Conservation (phyloP, 371 early-diverging fungal species). For the Mortierella sp. region DNA sequence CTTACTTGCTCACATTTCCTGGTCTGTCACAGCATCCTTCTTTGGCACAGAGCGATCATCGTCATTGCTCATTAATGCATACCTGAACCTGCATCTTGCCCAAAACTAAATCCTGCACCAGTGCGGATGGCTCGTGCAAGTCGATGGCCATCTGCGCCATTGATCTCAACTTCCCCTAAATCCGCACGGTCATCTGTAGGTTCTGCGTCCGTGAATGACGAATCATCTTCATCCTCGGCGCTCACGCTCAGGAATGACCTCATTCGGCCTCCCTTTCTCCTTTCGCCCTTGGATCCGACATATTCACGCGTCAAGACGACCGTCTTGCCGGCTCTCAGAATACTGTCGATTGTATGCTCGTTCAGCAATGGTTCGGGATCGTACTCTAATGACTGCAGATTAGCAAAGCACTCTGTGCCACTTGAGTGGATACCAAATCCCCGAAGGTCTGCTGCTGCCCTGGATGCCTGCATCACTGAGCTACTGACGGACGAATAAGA, state of each 20-base stretch:
- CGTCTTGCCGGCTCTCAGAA: slow-evolving; percentile 60
- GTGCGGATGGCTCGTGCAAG: slow-evolving; percentile 4
- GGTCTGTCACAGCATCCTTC: neutral
- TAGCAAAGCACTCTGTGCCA: slow-evolving; percentile 60
- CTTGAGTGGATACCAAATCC: slow-evolving; percentile 23
- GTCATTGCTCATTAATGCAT: slow-evolving; percentile 14
- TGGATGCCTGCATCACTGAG: slow-evolving; percentile 25
- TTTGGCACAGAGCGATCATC: slow-evolving; percentile 13
- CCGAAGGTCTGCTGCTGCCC: slow-evolving; percentile 12
- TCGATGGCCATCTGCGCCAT: neutral
- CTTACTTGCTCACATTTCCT: slow-evolving; percentile 14
- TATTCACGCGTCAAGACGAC: slow-evolving; percentile 70
- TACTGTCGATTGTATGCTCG: slow-evolving; percentile 61
- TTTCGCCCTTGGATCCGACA: slow-evolving; percentile 30
- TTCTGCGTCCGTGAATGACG: slow-evolving; percentile 29
- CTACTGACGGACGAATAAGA: slow-evolving; percentile 29
- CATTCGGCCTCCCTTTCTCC: slow-evolving; percentile 16
- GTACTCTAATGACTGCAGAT: slow-evolving; percentile 65
- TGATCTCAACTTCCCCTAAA: slow-evolving; percentile 17
- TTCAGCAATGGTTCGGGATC: slow-evolving; percentile 65
- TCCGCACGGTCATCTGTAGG: slow-evolving; percentile 12
- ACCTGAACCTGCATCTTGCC: slow-evolving; percentile 45
- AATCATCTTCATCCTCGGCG: slow-evolving; percentile 18
- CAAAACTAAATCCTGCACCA: slow-evolving; percentile 15
- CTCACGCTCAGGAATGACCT: slow-evolving; percentile 13